These are phyloP conservation scores for Talaromyces trachyspermus DNA, from an alignment of 495 filamentous ascomycete genomes.

Conservation along the genomic window DNA sequence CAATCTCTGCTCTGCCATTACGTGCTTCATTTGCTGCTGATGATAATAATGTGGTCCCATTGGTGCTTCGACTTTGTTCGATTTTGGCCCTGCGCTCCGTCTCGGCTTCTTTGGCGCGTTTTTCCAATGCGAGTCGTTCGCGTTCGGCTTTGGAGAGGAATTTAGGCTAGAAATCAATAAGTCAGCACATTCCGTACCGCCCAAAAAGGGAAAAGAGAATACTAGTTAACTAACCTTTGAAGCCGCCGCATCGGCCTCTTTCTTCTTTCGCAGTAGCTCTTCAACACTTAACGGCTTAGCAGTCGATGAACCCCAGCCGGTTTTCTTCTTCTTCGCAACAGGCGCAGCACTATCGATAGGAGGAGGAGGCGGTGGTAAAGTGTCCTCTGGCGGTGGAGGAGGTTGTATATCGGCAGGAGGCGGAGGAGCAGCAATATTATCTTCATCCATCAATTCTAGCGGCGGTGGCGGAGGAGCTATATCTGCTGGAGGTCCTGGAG, in stretches of 20 bases:
- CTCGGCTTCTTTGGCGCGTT: conserved; percentile 75
- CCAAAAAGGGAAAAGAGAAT: neutral
- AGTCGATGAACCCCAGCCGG: conserved; percentile 42
- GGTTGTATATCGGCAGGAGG: conserved; percentile 37
- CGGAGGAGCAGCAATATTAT: conserved; percentile 34
- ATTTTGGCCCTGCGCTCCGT: conserved; percentile 43
- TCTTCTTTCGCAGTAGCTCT: conserved; percentile 70
- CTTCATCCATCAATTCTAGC: conserved; percentile 9
- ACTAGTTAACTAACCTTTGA: conserved; percentile 49
- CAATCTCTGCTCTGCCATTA: conserved; percentile 16
- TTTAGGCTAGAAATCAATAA: conserved; percentile 58
- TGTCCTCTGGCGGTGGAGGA: conserved; percentile 53
- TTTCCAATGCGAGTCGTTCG: conserved; percentile 79
- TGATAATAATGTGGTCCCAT: conserved; percentile 23
- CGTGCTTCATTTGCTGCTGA: conserved; percentile 1
- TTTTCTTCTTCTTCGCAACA: conserved; percentile 47
- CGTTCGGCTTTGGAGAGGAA: conserved; percentile 87
- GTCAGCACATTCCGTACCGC: conserved; percentile 9
- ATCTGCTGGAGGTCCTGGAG: conserved; percentile 50
- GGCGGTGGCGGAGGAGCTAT: conserved; percentile 35
- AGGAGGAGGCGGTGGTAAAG: conserved; percentile 47
- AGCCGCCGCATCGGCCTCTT: conserved; percentile 68
- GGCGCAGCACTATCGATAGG: conserved; percentile 20
- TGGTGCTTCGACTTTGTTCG: conserved; percentile 15
- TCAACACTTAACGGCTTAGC: conserved; percentile 63